Evolutionary conservation across 352 stramenopile genomes (phyloP).

Genomic region (Pythium pyrilobum): DNA sequence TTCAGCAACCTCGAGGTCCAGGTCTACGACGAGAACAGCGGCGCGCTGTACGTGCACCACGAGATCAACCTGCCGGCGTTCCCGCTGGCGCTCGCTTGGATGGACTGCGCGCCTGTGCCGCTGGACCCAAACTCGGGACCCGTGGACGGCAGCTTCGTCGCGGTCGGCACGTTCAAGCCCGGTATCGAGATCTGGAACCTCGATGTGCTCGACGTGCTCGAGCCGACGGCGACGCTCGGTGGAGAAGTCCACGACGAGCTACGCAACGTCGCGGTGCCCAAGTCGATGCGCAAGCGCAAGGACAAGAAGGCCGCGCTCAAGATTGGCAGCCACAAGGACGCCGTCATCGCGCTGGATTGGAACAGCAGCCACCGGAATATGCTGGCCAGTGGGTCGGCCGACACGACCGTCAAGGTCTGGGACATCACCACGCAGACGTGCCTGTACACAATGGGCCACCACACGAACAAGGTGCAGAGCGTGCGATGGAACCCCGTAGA

Average conservation of each 20-base stretch:
- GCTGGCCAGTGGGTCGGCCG: conserved; percentile 96
- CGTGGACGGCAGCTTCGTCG: conserved; percentile 94
- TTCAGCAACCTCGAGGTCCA: conserved; percentile 98
- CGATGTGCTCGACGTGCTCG: conserved; percentile 98
- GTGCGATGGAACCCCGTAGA: conserved; percentile 96
- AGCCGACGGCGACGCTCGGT: conserved; percentile 93
- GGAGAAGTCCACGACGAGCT: conserved; percentile 87
- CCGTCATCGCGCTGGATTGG: conserved; percentile 98
- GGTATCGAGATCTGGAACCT: conserved; percentile 99
- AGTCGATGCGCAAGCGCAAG: conserved; percentile 67
- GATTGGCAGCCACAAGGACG: conserved; percentile 95
- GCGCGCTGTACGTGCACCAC: conserved; percentile 99
- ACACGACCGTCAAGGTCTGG: conserved; percentile 97
- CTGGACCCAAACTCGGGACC: conserved; percentile 52
- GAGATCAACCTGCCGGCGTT: conserved; percentile 99
- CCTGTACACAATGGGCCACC: conserved; percentile 96
- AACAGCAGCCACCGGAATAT: conserved; percentile 96
- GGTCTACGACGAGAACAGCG: conserved; percentile 96
- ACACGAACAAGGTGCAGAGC: conserved; percentile 98
- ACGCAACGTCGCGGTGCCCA: conserved; percentile 73
- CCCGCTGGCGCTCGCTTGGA: conserved; percentile 96
- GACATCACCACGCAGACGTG: conserved; percentile 90
- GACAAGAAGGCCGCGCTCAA: conserved; percentile 72
- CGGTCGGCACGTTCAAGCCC: conserved; percentile 98
- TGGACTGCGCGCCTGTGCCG: conserved; percentile 85